Evolutionary conservation across 805 yeast species (phyloP), one percentile per base, ranked within the genome.

Genomic region (Yarrowia sp.): DNA sequence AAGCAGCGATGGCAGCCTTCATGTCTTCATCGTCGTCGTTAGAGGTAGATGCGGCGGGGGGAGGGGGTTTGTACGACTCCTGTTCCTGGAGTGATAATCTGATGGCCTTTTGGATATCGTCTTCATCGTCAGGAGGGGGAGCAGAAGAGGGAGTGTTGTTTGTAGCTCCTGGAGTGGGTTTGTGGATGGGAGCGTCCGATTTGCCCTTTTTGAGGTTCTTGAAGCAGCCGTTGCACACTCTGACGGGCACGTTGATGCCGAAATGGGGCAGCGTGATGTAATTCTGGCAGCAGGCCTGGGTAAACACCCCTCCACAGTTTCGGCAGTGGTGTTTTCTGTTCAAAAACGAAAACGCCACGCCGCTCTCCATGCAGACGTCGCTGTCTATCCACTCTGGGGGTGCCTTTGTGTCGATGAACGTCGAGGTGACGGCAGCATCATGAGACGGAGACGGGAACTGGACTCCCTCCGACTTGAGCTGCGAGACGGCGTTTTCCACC

Each of bases 381-480:
- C 93, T 89, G 75, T 95, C 99, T 26, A 90, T 88, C 99, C 99
- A 95, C 73, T 92, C 98, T 0, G 99, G 98, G 1, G 99, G 98
- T 5, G 93, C 93, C 71, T 87, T 89, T 1, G 97, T 86, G 74
- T 94, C 98, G 61, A 94, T 86, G 77, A 93, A 86, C 5, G 84
- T 81, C 43, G 82, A 74, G 32, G 80, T 77, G 58, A 84, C 79
- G 15, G 71, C 76, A 2, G 48, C 38, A 11, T 46, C 46, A 67
- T 69, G 72, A 26, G 78, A 77, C 36, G 77, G 75, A 35, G 79
- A 80, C 0, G 97, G 97, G 74, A 93, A 92, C 67, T 82, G 80
- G 72, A 85, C 86, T 9, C 78, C 93, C 69, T 89, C 89, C 49
- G 80, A 77, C 68, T 83, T 81, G 69, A 94, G 82, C 71, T 84